Percentiles rank a stretch among this genome's conserved stretches.
Conservation (phyloP, 306 rosid species). For the Acmispon strigosus region DNA sequence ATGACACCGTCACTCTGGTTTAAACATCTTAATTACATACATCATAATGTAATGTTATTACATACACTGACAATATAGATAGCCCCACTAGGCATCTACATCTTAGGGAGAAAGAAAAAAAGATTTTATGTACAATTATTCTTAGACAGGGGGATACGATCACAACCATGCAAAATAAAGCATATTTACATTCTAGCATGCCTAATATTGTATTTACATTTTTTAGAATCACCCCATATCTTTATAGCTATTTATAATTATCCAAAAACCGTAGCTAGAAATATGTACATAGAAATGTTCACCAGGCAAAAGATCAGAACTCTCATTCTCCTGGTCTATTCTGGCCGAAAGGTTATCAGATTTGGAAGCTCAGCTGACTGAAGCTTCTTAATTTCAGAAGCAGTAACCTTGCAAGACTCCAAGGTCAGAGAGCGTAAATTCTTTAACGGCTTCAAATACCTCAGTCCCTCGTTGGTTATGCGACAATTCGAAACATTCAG, state of each 20-base stretch:
- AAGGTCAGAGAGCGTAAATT: constrained; percentile 64
- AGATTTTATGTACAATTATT: neutral
- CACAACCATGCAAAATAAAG: constrained; percentile 4
- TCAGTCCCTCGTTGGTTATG: constrained; percentile 61
- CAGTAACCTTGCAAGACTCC: constrained; percentile 85
- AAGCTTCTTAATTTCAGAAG: constrained; percentile 70
- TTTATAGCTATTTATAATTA: neutral
- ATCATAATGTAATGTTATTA: neutral
- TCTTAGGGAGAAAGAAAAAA: neutral
- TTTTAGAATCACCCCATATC: neutral
- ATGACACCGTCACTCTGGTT: neutral
- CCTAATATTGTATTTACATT: constrained; percentile 9
- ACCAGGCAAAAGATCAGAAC: constrained; percentile 4
- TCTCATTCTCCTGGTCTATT: constrained; percentile 27
- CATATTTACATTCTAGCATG: constrained; percentile 21
- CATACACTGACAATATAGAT: neutral
- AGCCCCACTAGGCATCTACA: neutral
- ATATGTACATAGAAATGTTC: constrained; percentile 30
- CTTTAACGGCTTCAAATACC: constrained; percentile 71
- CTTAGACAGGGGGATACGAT: neutral
- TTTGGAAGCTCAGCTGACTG: constrained; percentile 70
- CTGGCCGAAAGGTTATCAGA: constrained; percentile 82
- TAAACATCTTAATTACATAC: neutral
- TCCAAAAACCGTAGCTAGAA: constrained; percentile 14
- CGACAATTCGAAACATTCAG: constrained; percentile 74